Percentiles rank a stretch among this genome's conserved stretches.
Conservation (phyloP, 2,329 filamentous ascomycete species). For the Tricladium varicosporioides region DNA sequence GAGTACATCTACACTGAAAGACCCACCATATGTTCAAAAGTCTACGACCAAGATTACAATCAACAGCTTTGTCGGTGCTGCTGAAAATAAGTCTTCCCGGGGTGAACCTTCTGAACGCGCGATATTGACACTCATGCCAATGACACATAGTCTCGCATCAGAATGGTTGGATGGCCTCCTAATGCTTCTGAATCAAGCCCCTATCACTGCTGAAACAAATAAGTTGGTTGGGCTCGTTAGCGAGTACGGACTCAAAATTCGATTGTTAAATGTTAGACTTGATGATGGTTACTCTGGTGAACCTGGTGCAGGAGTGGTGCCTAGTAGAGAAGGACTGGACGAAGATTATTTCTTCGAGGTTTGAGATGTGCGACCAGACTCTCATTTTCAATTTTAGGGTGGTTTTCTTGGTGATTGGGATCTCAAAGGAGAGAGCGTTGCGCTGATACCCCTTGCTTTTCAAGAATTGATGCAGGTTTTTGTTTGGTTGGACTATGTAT, state of each 20-base stretch:
- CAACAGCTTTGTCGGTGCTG: slow-evolving; percentile 59
- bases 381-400: neutral
- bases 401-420: too few relatives aligned
- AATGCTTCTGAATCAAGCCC: slow-evolving; percentile 91
- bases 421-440: neutral
- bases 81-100: slow-evolving; percentile 34
- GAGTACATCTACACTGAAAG: slow-evolving; percentile 41
- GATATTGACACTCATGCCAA: slow-evolving; percentile 79
- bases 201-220: slow-evolving; percentile 94
- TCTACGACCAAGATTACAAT: slow-evolving; percentile 84
- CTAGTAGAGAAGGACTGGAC: slow-evolving; percentile 79
- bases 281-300: slow-evolving; percentile 69
- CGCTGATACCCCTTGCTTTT: neutral
- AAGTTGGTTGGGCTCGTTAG: slow-evolving; percentile 82
- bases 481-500: too few relatives aligned
- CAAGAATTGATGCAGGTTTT: too few relatives aligned
- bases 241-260: slow-evolving; percentile 89
- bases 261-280: slow-evolving; percentile 85
- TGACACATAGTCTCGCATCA: slow-evolving; percentile 78
- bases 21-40: slow-evolving; percentile 16
- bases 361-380: slow-evolving; percentile 5
- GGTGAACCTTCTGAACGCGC: slow-evolving; percentile 59
- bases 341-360: slow-evolving; percentile 85
- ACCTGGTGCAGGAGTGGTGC: slow-evolving; percentile 66
- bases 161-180: slow-evolving; percentile 96